These are phyloP conservation scores for Serpula lacrymans DNA, from an alignment of 768 basidiomycete genomes.

Conservation along the genomic window DNA sequence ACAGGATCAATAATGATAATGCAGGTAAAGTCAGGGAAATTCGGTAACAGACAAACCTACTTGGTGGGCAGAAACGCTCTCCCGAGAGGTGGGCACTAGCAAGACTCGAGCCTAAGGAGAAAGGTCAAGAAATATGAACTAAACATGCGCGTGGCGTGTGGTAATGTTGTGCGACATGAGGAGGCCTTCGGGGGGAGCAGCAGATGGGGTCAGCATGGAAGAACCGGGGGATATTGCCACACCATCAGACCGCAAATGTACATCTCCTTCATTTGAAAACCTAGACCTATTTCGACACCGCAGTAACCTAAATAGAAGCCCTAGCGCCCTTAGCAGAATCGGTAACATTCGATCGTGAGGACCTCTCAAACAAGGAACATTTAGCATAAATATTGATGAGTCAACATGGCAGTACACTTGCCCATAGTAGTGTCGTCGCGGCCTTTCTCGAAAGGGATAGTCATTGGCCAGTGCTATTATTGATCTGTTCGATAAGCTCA, in stretches of 20 bases:
- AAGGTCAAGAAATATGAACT: slow-evolving; percentile 26
- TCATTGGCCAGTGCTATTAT: too few species aligned
- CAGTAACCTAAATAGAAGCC: slow-evolving; percentile 24
- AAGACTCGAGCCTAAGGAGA: slow-evolving; percentile 6
- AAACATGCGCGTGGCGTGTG: slow-evolving; percentile 20
- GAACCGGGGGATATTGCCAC: slow-evolving; percentile 19
- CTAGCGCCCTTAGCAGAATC: too few species aligned
- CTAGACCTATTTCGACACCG: slow-evolving; percentile 24
- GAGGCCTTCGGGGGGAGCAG: slow-evolving; percentile 16
- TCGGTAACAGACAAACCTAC: slow-evolving; percentile 1
- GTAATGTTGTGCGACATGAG: slow-evolving; percentile 25
- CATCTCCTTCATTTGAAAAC: slow-evolving; percentile 25
- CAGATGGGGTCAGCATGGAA: slow-evolving; percentile 15
- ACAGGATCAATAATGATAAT: slow-evolving; percentile 9
- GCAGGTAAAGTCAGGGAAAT: slow-evolving; percentile 1
- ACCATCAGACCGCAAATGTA: slow-evolving; percentile 15
- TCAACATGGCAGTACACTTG: too few species aligned
- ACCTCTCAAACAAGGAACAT: too few species aligned
- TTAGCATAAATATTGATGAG: too few species aligned
- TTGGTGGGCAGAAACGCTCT: too few species aligned
- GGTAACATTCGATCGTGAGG: too few species aligned
- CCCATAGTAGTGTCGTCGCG: too few species aligned
- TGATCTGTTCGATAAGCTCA: too few species aligned
- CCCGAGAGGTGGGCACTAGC: slow-evolving; percentile 8
- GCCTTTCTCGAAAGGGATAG: too few species aligned